phyloP scores from a whole-genome alignment of 805 yeast genomes.

The Pichia sporocuriosa region DNA sequence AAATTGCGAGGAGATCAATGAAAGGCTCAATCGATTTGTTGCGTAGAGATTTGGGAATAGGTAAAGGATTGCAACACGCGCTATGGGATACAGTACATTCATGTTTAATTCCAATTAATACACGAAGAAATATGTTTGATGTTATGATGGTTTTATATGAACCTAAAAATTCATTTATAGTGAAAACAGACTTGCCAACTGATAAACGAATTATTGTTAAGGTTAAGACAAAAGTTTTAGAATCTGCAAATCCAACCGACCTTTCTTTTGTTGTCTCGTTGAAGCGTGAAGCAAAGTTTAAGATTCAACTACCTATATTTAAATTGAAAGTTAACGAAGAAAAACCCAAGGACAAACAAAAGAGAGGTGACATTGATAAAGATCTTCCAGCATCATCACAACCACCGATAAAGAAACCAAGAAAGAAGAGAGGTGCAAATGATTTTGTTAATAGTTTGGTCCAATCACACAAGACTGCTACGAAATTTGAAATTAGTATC shows the following conservation, averaged over 20 bases:
- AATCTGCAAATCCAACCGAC: slow-evolving; percentile 28
- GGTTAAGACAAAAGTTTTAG: slow-evolving; percentile 24
- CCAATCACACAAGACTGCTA: not conserved
- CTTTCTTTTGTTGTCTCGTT: slow-evolving; percentile 36
- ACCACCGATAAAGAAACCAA: not conserved
- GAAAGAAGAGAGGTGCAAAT: too few species aligned
- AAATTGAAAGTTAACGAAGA: slow-evolving; percentile 20
- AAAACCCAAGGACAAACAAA: slow-evolving; percentile 1
- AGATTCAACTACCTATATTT: slow-evolving; percentile 39
- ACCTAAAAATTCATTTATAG: slow-evolving; percentile 53
- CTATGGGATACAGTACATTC: slow-evolving; percentile 70
- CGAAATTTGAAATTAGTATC: slow-evolving; percentile 10
- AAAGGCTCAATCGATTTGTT: slow-evolving; percentile 61
- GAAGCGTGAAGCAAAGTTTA: slow-evolving; percentile 53
- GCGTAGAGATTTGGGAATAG: slow-evolving; percentile 51
- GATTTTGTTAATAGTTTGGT: too few species aligned
- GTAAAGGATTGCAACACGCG: slow-evolving; percentile 47
- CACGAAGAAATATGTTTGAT: slow-evolving; percentile 57
- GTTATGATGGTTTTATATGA: slow-evolving; percentile 59
- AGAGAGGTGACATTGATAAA: not conserved
- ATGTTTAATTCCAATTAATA: slow-evolving; percentile 50
- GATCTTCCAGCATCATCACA: not conserved
- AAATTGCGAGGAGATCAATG: slow-evolving; percentile 55
- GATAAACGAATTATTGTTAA: slow-evolving; percentile 60
- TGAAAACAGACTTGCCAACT: slow-evolving; percentile 59